A percentile compares a stretch with the other conserved stretches of the same genome.
These are phyloP conservation scores for Cystobasidium pallidum DNA, from an alignment of 1,284 basidiomycete species.

Conservation along the genomic window DNA sequence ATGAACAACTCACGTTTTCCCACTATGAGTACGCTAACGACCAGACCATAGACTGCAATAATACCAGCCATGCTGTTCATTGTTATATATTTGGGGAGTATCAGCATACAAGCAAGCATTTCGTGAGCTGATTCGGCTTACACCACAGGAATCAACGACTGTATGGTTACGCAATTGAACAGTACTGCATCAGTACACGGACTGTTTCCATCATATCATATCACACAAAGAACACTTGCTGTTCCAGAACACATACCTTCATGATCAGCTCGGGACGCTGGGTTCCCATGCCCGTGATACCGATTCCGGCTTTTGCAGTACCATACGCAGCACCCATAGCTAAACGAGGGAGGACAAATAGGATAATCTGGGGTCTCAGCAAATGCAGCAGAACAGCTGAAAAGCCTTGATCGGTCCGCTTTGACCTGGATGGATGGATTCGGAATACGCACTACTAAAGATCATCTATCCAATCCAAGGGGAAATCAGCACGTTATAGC, in stretches of 20 bases:
- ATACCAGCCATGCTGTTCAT: slow-evolving; percentile 98
- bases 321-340: slow-evolving; percentile 94
- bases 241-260: slow-evolving; percentile 88
- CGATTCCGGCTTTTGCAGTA: slow-evolving; percentile 96
- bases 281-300: slow-evolving; percentile 91
- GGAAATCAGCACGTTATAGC: slow-evolving; percentile 21
- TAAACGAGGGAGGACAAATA: slow-evolving; percentile 34
- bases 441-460: slow-evolving; percentile 76
- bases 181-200: too few species aligned
- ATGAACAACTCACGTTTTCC: slow-evolving; percentile 63
- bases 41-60: slow-evolving; percentile 88
- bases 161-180: slow-evolving; percentile 1
- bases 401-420: background rate
- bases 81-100: too few species aligned
- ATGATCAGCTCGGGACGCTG: slow-evolving; percentile 97
- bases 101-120: too few species aligned
- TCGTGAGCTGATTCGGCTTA: too few species aligned
- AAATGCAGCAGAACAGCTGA: too few species aligned
- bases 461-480: slow-evolving; percentile 68
- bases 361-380: too few species aligned
- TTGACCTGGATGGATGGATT: slow-evolving; percentile 34
- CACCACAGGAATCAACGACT: slow-evolving; percentile 93
- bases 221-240: too few species aligned
- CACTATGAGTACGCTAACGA: slow-evolving; percentile 83
- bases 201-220: too few species aligned